These are phyloP conservation scores for Aquilaria sinensis DNA, from an alignment of 345 rosid genomes.

Conservation along the genomic window DNA sequence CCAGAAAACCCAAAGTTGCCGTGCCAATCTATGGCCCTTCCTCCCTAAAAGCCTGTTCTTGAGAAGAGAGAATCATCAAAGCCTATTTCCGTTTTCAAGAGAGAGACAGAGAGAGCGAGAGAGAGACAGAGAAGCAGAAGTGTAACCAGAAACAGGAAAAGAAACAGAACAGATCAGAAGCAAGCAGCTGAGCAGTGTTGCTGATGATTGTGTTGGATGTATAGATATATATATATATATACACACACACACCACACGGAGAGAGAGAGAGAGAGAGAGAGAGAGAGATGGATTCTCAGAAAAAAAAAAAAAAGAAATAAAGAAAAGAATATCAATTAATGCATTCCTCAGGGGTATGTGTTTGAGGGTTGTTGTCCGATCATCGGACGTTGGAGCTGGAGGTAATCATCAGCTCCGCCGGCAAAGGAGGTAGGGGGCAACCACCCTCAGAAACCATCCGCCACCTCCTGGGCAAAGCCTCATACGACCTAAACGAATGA, in stretches of 20 bases:
- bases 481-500: conserved; percentile 22
- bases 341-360: no score
- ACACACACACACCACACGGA: no score
- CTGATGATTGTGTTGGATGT: background rate
- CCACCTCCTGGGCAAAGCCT: conserved; percentile 34
- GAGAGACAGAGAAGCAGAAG: background rate
- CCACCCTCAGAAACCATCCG: background rate
- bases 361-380: background rate
- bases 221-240: no score
- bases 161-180: no score
- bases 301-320: no score
- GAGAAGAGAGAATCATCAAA: conserved; percentile 20
- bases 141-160: background rate
- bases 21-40: conserved; percentile 13
- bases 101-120: background rate
- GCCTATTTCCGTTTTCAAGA: conserved; percentile 13
- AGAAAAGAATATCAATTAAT: no score
- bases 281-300: background rate
- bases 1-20: conserved; percentile 14
- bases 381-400: background rate
- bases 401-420: conserved; percentile 29
- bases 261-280: background rate
- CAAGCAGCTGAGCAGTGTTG: background rate
- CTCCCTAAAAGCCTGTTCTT: conserved; percentile 23
- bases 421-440: conserved; percentile 3